phyloP scores from a whole-genome alignment of 345 rosid genomes.

The Iberis pinnata region DNA sequence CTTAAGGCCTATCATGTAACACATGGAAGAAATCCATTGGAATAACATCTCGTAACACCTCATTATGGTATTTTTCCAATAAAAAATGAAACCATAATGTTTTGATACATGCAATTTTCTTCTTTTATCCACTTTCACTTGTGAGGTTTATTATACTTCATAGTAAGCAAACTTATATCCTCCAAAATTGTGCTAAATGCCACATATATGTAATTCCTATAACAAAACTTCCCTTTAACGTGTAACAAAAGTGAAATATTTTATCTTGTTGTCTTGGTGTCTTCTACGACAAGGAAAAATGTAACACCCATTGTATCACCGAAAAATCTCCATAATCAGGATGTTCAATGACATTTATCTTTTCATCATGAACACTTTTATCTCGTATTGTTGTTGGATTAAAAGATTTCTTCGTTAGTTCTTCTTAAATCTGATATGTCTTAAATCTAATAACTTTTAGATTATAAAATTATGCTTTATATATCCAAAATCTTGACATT shows the following conservation, averaged over 20 bases:
- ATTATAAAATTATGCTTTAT: neutral
- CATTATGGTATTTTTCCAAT: neutral
- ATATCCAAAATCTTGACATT: neutral
- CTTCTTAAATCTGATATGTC: neutral
- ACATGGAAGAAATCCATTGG: neutral
- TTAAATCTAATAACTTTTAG: neutral
- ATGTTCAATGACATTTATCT: neutral
- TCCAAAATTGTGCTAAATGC: neutral
- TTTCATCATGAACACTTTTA: neutral
- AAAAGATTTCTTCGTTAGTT: neutral
- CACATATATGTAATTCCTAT: neutral
- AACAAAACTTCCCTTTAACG: neutral
- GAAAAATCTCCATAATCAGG: neutral
- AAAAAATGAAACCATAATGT: neutral
- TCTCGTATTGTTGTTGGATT: neutral
- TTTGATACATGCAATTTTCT: neutral
- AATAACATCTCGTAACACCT: neutral
- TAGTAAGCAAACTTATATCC: neutral
- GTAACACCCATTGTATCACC: neutral
- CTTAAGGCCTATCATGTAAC: neutral
- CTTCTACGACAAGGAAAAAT: neutral
- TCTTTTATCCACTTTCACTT: neutral
- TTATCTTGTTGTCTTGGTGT: neutral
- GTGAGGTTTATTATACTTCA: neutral
- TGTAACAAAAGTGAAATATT: neutral